Evolutionary conservation across 202 grass and related monocot species (phyloP), one percentile per base, ranked within the genome.

Genomic region (Schoenoplectus tabernaemontani): DNA sequence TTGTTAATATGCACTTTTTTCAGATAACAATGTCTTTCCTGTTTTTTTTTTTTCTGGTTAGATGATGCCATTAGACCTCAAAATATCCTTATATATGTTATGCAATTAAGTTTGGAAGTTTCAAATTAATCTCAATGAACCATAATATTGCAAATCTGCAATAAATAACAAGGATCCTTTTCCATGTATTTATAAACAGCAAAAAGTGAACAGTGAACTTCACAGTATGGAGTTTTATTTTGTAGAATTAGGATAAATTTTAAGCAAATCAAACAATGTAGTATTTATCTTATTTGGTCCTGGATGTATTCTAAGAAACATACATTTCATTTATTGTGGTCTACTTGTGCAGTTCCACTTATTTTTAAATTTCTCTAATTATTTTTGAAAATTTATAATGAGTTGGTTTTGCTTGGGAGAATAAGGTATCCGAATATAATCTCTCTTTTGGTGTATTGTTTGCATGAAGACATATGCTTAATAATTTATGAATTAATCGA

Each of bases 401-500:
- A 99, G 73, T 63, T 99, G 54, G 90, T 91, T 85, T 90, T 92
- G 41, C 91, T 99, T 7, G 81, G 87, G 76, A 92, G 76, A 83
- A 99, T 99, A 89, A 82, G 24, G 20, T 90, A 99, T 95, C 88
- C 79, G 0, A 99, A 95, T 65, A 95, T 99, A 79, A 79, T 93
- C 43, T 82, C 92, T 81, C 87, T 93, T 83, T 44, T 92, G 85
- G 92, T 92, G 41, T 99, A 91, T 85, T 99, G 92, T 65, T 82
- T 96, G 68, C 86, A 93, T 71, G 85, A 86, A 38, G 88, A 87
- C 30, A 77, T 50, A 15, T 78, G 81, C 59, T 88, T 99, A 41
- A 83, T 95, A 36, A 82, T 95, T 75, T 99, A 99, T 57, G 96
- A 99, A 76, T 85, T 99, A 36, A 96, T 99, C 92, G 81, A 85